Evolutionary conservation across 129 eudicot species (phyloP), one percentile per base, ranked within the genome.

Genomic region (Saposhnikovia divaricata): DNA sequence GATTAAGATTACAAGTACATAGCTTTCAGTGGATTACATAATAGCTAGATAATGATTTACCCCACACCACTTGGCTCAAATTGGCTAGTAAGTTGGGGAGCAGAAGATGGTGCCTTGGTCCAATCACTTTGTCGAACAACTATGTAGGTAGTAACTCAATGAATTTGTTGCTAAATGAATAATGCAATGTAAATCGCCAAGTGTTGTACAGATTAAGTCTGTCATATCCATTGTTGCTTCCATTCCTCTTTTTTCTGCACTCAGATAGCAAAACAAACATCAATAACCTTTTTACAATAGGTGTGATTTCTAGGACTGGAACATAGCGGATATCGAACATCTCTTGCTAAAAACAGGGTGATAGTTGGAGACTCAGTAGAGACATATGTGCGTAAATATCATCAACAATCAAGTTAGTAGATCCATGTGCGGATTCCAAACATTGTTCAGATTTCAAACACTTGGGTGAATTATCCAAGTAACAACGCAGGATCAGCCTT

Each of bases 51-150:
- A 40, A 77, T 61, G 68, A 50, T 77, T 57, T 40, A 38, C n/a
- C 55, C 80, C 48, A 77, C 72, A 19, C 72, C 80, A 77, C 53
- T 59, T 27, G 48, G 34, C 69, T 34, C 71, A 18, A 53, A 72
- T 59, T 77, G 48, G 80, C 39, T 59, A 23, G 55, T 42, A 57
- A 42, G 72, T 59, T 77, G 71, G 80, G 80, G 80, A n/a, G 80
- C 80, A 77, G 72, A 77, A 59, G 55, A 44, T 53, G 71, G 51
- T 68, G 73, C 73, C 73, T 21, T 72, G 75, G 27, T 72, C 46
- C 48, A 37, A 1, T 72, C 46, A 7, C 21, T 70, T 70, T 70
- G 46, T 72, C 23, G 4, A 15, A 16, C n/a, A n/a, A n/a, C n/a
- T n/a, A n/a, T n/a, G n/a, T 23, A 72, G 48, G 31, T 19, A 39